A percentile compares a stretch with the other conserved stretches of the same genome.
Evolutionary conservation across 257 asterid species (phyloP).

Genomic region (Solanum lycopersicoides): DNA sequence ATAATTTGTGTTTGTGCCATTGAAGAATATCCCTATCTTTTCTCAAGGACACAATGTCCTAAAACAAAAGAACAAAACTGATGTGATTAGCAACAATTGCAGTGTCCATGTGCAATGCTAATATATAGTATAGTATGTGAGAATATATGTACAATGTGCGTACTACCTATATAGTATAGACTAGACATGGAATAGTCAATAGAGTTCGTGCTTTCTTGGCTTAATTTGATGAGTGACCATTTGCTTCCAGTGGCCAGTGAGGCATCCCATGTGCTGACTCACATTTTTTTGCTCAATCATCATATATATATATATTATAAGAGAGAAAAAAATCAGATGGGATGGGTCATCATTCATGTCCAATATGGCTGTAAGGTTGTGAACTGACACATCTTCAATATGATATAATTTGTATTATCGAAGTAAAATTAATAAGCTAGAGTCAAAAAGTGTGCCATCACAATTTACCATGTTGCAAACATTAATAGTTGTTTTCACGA

Average conservation of each 20-base stretch:
- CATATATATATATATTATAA: neutral
- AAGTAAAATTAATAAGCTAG: neutral
- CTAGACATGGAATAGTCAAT: neutral
- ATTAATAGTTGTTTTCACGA: neutral
- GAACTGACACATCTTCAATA: neutral
- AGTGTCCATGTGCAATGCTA: neutral
- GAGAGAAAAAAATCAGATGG: neutral
- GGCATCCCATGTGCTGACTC: neutral
- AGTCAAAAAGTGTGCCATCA: neutral
- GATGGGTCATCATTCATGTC: neutral
- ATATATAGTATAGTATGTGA: neutral
- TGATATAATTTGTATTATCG: neutral
- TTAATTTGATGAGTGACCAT: neutral
- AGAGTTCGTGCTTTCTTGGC: neutral
- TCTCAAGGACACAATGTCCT: neutral
- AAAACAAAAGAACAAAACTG: neutral
- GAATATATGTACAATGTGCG: neutral
- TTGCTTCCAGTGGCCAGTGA: neutral
- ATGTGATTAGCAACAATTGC: neutral
- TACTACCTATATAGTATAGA: neutral
- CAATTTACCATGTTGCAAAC: accelerated
- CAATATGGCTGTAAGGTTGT: neutral
- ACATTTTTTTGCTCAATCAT: neutral
- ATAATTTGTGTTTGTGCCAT: neutral
- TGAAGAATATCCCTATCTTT: neutral